phyloP scores from a whole-genome alignment of 495 filamentous ascomycete genomes.

The Lasiosphaeria ovina region DNA sequence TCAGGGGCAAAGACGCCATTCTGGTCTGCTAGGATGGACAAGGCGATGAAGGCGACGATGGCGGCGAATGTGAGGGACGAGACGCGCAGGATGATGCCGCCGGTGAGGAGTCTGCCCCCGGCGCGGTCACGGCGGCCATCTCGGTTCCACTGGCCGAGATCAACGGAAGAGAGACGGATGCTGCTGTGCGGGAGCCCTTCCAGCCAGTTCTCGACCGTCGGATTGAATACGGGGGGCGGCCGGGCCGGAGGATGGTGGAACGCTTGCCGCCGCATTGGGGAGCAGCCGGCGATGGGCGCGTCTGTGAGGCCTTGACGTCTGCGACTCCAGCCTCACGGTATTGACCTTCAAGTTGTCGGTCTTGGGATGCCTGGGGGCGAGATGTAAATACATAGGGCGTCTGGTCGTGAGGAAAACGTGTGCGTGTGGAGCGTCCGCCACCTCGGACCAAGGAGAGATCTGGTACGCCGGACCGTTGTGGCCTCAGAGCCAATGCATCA shows the following conservation, averaged over 20 bases:
- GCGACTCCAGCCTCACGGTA: too few relatives aligned
- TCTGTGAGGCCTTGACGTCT: too few relatives aligned
- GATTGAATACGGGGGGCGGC: constrained; percentile 16
- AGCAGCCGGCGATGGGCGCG: background rate
- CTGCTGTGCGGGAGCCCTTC: constrained; percentile 19
- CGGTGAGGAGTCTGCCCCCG: constrained; percentile 14
- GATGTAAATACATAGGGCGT: too few relatives aligned
- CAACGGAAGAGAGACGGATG: constrained; percentile 15
- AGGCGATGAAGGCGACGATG: constrained; percentile 3
- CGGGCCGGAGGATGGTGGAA: constrained; percentile 13
- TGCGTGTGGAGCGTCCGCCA: too few relatives aligned
- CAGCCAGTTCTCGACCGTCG: constrained; percentile 27
- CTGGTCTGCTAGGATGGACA: constrained; percentile 10
- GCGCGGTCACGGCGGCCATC: constrained; percentile 7
- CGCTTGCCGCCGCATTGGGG: constrained; percentile 7
- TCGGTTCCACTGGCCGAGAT: constrained; percentile 24
- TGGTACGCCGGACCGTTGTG: too few relatives aligned
- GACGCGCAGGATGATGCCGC: constrained; percentile 17
- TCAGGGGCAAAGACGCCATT: background rate
- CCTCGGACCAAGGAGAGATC: too few relatives aligned
- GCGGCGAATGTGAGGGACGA: constrained; percentile 19
- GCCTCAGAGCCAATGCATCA: too few relatives aligned
- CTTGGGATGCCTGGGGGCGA: too few relatives aligned
- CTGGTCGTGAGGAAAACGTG: too few relatives aligned
- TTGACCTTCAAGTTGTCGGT: too few relatives aligned